These are phyloP conservation scores for Komagataea norvegica DNA, from an alignment of 1,139 yeast genomes.

Conservation along the genomic window DNA sequence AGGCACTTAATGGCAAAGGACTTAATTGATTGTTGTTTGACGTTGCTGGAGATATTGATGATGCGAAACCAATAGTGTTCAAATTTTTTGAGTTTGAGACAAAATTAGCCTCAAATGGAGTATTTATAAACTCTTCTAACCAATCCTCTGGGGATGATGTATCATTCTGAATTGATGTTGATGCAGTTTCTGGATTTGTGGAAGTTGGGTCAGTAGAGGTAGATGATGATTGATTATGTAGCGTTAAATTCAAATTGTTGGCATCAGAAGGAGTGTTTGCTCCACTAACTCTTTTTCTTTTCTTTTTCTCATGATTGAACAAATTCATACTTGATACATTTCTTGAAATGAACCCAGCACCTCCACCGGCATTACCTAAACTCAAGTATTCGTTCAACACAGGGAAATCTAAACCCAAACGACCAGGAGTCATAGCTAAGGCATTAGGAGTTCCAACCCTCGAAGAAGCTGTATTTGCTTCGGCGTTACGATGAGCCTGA, in stretches of 20 bases:
- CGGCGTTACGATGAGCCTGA: background rate
- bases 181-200: slow-evolving; percentile 1
- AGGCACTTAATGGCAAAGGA: background rate
- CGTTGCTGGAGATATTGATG: slow-evolving; percentile 26
- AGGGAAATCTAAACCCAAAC: slow-evolving; percentile 29
- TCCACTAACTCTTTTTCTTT: background rate
- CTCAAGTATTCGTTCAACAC: slow-evolving; percentile 28
- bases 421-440: slow-evolving; percentile 31
- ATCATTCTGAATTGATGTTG: slow-evolving; percentile 9
- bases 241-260: background rate
- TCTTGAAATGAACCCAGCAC: slow-evolving; percentile 28
- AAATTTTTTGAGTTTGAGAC: slow-evolving; percentile 34
- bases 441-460: slow-evolving; percentile 26
- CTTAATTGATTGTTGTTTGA: slow-evolving; percentile 11
- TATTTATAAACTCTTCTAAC: slow-evolving; percentile 61
- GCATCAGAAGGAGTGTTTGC: slow-evolving; percentile 2
- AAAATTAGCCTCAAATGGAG: slow-evolving; percentile 52
- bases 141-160: slow-evolving; percentile 42
- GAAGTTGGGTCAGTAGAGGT: background rate
- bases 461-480: slow-evolving; percentile 4
- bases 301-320: slow-evolving; percentile 17
- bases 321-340: slow-evolving; percentile 20
- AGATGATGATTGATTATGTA: background rate
- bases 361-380: slow-evolving; percentile 29
- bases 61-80: slow-evolving; percentile 57